phyloP scores from a whole-genome alignment of 2,329 filamentous ascomycete species.

The Verticillium longisporum region DNA sequence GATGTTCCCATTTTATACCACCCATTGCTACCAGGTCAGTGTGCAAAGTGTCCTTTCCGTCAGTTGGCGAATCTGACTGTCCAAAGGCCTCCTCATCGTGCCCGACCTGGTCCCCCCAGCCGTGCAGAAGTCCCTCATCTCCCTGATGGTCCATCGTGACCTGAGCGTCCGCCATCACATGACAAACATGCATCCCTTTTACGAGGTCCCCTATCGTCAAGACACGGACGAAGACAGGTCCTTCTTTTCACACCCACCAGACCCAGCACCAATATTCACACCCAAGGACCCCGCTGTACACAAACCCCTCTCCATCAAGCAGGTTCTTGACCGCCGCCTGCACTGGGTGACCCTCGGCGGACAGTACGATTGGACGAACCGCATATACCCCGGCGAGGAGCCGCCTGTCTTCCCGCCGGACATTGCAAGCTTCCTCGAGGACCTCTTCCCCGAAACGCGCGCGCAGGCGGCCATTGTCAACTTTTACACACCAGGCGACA shows the following conservation, averaged over 20 bases:
- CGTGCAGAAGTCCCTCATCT: slow-evolving; percentile 64
- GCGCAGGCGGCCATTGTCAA: slow-evolving; percentile 92
- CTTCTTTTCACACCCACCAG: slow-evolving; percentile 46
- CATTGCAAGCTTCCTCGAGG: slow-evolving; percentile 58
- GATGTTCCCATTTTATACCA: slow-evolving; percentile 55
- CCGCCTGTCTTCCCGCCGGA: slow-evolving; percentile 72
- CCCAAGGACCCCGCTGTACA: slow-evolving; percentile 72
- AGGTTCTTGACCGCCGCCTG: slow-evolving; percentile 70
- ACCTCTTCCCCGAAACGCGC: slow-evolving; percentile 67
- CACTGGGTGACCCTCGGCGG: slow-evolving; percentile 94
- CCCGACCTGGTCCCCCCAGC: slow-evolving; percentile 65
- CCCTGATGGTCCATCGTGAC: slow-evolving; percentile 69
- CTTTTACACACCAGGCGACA: slow-evolving; percentile 84
- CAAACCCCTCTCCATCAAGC: slow-evolving; percentile 61
- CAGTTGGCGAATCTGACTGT: neutral
- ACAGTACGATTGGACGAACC: slow-evolving; percentile 93
- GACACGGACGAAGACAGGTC: slow-evolving; percentile 25
- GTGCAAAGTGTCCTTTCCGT: neutral
- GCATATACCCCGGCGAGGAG: slow-evolving; percentile 64
- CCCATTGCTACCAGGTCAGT: slow-evolving; percentile 58
- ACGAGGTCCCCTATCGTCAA: slow-evolving; percentile 56
- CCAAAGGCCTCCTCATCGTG: slow-evolving; percentile 68
- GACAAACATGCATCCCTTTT: slow-evolving; percentile 87
- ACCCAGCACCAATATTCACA: slow-evolving; percentile 45
- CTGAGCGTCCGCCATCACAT: slow-evolving; percentile 66